Conservation (phyloP, 768 basidiomycete genomes). For the Pisolithus albus region DNA sequence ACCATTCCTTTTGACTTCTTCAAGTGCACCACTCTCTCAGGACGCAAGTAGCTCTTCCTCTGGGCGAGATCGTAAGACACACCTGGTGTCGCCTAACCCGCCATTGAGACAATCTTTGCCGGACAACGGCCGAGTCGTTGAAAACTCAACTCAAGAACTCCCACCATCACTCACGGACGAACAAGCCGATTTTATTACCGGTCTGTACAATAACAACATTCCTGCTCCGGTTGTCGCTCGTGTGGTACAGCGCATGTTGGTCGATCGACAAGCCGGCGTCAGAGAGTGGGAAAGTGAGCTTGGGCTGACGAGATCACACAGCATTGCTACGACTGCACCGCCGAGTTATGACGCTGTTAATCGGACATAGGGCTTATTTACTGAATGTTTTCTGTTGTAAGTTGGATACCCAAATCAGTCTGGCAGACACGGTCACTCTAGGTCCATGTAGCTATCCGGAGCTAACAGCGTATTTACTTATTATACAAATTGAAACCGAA, state of each 20-base stretch:
- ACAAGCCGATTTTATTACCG: constrained; percentile 20
- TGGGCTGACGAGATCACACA: constrained; percentile 11
- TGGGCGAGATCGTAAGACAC: constrained; percentile 1
- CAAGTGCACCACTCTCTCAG: constrained; percentile 6
- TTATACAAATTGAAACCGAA: no score
- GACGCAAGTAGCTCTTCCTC: constrained; percentile 1
- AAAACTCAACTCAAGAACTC: background rate
- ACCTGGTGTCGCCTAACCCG: background rate
- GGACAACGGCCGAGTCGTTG: background rate
- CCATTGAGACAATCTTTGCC: background rate
- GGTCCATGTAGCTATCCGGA: no score
- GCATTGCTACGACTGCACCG: constrained; percentile 8
- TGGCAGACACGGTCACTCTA: no score
- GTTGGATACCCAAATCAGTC: background rate
- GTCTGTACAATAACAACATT: constrained; percentile 16
- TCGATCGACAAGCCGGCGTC: constrained; percentile 12
- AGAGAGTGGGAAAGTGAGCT: constrained; percentile 18
- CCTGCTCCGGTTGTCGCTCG: constrained; percentile 18
- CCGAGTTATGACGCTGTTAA: background rate
- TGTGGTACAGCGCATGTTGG: constrained; percentile 20
- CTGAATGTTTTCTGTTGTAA: background rate
- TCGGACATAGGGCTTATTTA: background rate
- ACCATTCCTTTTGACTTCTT: background rate
- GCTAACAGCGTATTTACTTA: no score
- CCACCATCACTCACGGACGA: constrained; percentile 16